Conservation (phyloP, 202 grass and related monocot genomes). For the Setaria viridis region DNA sequence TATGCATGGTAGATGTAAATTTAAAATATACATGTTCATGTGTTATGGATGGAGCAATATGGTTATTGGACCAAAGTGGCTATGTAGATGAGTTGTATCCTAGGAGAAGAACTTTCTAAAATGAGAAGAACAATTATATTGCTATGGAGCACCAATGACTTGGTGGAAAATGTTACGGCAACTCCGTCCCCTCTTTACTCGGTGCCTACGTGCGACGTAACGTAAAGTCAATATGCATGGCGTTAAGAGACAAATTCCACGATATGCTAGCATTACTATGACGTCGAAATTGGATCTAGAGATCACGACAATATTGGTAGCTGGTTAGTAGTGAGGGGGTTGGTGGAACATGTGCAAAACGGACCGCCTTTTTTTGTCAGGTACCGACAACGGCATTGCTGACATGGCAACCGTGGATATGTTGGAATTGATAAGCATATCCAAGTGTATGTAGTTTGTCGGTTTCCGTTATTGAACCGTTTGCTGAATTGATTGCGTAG, state of each 20-base stretch:
- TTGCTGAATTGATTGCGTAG: background rate
- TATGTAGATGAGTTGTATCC: background rate
- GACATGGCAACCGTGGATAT: background rate
- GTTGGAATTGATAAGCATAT: background rate
- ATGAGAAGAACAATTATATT: background rate
- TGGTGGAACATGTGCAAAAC: too few relatives aligned
- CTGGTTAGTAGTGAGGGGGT: background rate
- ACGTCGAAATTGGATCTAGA: background rate
- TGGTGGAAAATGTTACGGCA: too few relatives aligned
- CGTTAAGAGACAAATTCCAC: background rate
- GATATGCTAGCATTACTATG: background rate
- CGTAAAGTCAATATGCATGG: background rate
- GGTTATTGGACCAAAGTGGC: background rate
- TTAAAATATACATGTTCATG: background rate
- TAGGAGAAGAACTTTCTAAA: background rate
- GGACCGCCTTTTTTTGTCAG: background rate
- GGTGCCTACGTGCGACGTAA: too few relatives aligned
- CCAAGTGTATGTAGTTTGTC: background rate
- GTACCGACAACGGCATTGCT: background rate
- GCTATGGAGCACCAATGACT: background rate
- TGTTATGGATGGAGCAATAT: background rate
- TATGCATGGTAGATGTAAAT: background rate
- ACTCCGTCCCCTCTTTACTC: too few relatives aligned
- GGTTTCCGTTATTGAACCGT: background rate
- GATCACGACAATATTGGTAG: background rate